A percentile compares a stretch with the other conserved stretches of the same genome.
phyloP scores from a whole-genome alignment of 2,329 filamentous ascomycete species.

The Apiospora arundinis region DNA sequence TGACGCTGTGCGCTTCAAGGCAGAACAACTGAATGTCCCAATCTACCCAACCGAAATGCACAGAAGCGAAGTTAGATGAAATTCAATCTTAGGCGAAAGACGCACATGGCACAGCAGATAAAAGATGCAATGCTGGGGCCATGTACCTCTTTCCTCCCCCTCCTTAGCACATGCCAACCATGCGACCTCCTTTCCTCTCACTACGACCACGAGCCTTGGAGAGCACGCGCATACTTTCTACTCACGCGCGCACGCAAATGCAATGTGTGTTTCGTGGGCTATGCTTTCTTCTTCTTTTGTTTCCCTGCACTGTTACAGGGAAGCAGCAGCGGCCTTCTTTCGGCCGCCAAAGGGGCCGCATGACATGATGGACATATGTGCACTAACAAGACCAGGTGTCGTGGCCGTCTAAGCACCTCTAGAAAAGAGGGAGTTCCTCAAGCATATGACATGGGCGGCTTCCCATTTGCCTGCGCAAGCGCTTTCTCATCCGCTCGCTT shows the following conservation, averaged over 20 bases:
- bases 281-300: not conserved
- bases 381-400: not conserved
- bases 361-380: not conserved
- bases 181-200: not conserved
- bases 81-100: not conserved
- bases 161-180: not conserved
- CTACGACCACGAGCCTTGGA: not conserved
- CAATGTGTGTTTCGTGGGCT: not conserved
- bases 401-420: not conserved
- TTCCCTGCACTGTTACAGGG: not conserved
- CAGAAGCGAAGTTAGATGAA: constrained; percentile 9
- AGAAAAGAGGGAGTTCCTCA: not conserved
- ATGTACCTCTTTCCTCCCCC: not conserved
- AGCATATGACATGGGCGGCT: not conserved
- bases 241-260: not conserved
- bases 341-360: constrained; percentile 1
- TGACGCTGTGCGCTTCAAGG: not conserved
- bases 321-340: not conserved
- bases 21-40: not conserved
- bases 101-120: not conserved
- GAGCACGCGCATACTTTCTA: not conserved
- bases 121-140: not conserved
- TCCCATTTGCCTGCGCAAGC: constrained; percentile 14
- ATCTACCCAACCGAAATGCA: not conserved
- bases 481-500: constrained; percentile 4